Percentiles rank a stretch among this genome's conserved stretches.
Evolutionary conservation across 2,329 filamentous ascomycete genomes (phyloP).

Genomic region (Pseudogymnoascus sp.): DNA sequence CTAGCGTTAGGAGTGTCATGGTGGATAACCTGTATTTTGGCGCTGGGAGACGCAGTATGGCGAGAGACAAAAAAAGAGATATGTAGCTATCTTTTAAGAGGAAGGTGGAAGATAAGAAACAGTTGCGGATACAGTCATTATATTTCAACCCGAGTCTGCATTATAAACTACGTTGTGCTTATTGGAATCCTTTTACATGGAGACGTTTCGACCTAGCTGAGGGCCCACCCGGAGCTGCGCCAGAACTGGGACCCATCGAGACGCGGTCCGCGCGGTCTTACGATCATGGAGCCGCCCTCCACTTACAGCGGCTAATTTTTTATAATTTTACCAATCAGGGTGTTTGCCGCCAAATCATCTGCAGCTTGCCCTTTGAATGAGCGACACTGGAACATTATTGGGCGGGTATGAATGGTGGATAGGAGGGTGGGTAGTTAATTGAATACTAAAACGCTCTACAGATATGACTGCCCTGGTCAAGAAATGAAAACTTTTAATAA

Average conservation of each 20-base stretch:
- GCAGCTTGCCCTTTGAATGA: neutral
- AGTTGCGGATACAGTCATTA: neutral
- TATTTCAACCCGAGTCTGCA: neutral
- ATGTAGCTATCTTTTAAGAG: neutral
- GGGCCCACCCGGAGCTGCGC: neutral
- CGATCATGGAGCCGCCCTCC: neutral
- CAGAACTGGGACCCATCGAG: neutral
- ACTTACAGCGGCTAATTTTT: neutral
- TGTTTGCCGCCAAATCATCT: neutral
- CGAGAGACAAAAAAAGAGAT: neutral
- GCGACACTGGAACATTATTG: neutral
- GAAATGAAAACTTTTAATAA: neutral
- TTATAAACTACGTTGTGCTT: neutral
- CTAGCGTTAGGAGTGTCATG: neutral
- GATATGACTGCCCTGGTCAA: neutral
- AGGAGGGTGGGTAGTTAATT: neutral
- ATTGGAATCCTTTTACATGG: neutral
- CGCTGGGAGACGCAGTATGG: neutral
- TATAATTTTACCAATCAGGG: neutral
- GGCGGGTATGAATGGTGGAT: neutral
- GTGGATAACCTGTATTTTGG: neutral
- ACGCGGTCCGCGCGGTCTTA: neutral
- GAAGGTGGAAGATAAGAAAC: neutral
- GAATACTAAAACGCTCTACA: neutral
- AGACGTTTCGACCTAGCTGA: neutral